Percentiles rank a stretch among this genome's conserved stretches.
phyloP scores from a whole-genome alignment of 1,139 yeast species.

The Hanseniaspora uvarum region DNA sequence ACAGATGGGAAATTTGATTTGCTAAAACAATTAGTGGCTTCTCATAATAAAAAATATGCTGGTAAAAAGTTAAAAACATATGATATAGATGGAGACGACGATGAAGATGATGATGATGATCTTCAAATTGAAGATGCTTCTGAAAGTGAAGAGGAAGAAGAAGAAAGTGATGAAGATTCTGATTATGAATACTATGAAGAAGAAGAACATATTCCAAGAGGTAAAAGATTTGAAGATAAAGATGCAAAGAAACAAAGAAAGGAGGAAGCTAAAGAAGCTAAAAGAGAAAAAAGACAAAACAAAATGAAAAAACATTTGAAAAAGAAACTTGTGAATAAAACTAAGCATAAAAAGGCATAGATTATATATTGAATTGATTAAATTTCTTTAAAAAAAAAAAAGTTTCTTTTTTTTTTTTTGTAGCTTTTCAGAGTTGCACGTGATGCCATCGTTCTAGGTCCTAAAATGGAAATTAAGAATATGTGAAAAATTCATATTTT shows the following conservation, averaged over 20 bases:
- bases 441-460: neutral
- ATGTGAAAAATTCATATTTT: neutral
- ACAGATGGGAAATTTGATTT: conserved; percentile 73
- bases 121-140: conserved; percentile 31
- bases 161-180: conserved; percentile 34
- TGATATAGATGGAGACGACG: conserved; percentile 24
- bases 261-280: conserved; percentile 69
- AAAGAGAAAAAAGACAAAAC: conserved; percentile 76
- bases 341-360: conserved; percentile 30
- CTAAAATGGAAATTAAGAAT: neutral
- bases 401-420: conserved; percentile 38
- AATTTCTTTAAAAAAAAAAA: conserved; percentile 20
- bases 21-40: conserved; percentile 50
- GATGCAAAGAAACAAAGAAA: conserved; percentile 78
- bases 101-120: conserved; percentile 24
- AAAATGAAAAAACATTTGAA: conserved; percentile 89
- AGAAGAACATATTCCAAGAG: conserved; percentile 39
- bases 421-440: neutral
- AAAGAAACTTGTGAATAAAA: conserved; percentile 60
- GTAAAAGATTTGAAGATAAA: conserved; percentile 74
- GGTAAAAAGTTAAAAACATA: conserved; percentile 26
- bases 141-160: conserved; percentile 32
- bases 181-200: conserved; percentile 33
- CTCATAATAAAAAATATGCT: conserved; percentile 28
- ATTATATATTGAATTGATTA: neutral